A percentile compares a stretch with the other conserved stretches of the same genome.
Evolutionary conservation across 768 basidiomycete species (phyloP).

Genomic region (Trametes cinnabarina): DNA sequence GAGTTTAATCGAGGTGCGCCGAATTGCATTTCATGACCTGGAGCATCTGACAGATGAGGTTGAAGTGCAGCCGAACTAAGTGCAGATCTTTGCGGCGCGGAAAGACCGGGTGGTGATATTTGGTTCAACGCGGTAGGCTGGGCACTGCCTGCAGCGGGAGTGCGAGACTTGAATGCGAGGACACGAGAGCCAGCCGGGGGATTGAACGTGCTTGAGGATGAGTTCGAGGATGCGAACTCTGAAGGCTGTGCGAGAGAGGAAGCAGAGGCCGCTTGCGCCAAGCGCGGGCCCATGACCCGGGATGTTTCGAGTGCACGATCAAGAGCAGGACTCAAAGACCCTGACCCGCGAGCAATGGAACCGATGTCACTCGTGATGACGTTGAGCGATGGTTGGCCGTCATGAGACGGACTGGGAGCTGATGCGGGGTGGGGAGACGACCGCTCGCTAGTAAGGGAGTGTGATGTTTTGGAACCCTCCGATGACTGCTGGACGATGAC

Average conservation of each 20-base stretch:
- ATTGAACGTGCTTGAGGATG: conserved; percentile 34
- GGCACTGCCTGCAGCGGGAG: conserved; percentile 19
- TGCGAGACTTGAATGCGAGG: conserved; percentile 39
- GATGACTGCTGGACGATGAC: not conserved
- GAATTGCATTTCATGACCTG: conserved; percentile 6
- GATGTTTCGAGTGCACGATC: conserved; percentile 12
- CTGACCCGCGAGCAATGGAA: not conserved
- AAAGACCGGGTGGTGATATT: conserved; percentile 15
- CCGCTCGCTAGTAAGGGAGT: not conserved
- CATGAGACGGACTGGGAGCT: not conserved
- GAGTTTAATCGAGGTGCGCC: conserved; percentile 16
- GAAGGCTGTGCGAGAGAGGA: conserved; percentile 8
- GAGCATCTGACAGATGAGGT: not conserved
- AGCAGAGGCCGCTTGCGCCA: not conserved
- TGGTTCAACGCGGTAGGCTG: conserved; percentile 1
- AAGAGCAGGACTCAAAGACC: conserved; percentile 6
- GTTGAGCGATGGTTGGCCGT: not conserved
- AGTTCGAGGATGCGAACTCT: conserved; percentile 13
- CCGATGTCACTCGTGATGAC: not conserved
- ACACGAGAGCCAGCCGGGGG: conserved; percentile 43
- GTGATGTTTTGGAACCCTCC: not conserved
- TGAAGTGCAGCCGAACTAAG: not conserved
- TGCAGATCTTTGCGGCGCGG: not conserved
- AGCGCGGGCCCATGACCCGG: conserved; percentile 13
- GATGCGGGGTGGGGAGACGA: not conserved